Percentiles rank a stretch among this genome's conserved stretches.
phyloP scores from a whole-genome alignment of 106 monocot species.

The Iris macrosiphon region DNA sequence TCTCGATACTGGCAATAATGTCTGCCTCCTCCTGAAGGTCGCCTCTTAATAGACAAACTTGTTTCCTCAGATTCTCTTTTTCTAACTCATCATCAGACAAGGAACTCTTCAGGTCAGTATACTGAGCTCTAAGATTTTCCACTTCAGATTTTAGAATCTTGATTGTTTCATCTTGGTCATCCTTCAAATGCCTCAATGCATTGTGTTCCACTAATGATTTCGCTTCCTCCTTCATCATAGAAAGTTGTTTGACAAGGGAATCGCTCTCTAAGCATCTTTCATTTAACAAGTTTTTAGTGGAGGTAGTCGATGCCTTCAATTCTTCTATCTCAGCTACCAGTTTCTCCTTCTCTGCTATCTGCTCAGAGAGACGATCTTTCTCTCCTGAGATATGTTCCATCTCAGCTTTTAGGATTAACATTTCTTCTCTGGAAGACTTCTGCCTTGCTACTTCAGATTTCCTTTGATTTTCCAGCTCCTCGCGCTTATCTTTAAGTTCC shows the following conservation, averaged over 20 bases:
- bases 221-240: conserved; percentile 25
- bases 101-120: conserved; percentile 28
- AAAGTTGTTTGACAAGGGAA: conserved; percentile 23
- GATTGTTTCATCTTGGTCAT: conserved; percentile 32
- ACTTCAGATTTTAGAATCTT: conserved; percentile 27
- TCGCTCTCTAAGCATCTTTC: conserved; percentile 13
- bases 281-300: conserved; percentile 14
- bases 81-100: conserved; percentile 29
- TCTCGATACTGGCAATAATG: conserved; percentile 13
- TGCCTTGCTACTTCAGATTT: conserved; percentile 29
- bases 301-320: conserved; percentile 2
- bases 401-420: conserved; percentile 28
- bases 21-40: conserved; percentile 22
- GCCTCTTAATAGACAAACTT: conserved; percentile 15
- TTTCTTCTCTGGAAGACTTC: conserved; percentile 47
- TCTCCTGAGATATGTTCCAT: conserved; percentile 33
- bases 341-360: conserved; percentile 27
- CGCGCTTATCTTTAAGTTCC: conserved; percentile 39
- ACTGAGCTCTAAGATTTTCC: conserved; percentile 17
- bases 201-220: conserved; percentile 27
- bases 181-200: conserved; percentile 12
- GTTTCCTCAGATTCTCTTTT: conserved; percentile 36
- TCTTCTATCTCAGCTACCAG: conserved; percentile 24
- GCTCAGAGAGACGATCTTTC: conserved; percentile 23
- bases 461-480: conserved; percentile 48